A percentile compares a stretch with the other conserved stretches of the same genome.
phyloP scores from a whole-genome alignment of 83 land plant species.

The Larix sibirica region DNA sequence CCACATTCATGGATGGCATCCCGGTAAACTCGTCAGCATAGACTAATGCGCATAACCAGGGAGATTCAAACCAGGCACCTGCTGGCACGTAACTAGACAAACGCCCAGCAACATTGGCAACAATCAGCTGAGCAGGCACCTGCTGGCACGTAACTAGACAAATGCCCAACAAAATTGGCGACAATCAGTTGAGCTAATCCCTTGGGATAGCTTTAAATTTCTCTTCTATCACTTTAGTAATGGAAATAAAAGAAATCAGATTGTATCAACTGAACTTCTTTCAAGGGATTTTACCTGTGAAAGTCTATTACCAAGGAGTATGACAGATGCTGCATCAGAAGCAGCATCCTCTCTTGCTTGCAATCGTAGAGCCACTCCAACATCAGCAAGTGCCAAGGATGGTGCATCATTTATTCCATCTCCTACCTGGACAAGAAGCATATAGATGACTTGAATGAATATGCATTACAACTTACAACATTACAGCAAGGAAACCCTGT shows the following conservation, averaged over 20 bases:
- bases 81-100: too few species aligned
- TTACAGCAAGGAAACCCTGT: background rate
- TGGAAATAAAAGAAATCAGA: background rate
- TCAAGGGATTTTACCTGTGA: conserved; percentile 66
- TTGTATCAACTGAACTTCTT: background rate
- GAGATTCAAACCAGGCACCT: too few species aligned
- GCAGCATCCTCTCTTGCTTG: conserved; percentile 92
- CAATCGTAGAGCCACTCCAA: conserved; percentile 89
- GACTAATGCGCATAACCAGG: too few species aligned
- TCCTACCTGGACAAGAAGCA: conserved; percentile 58
- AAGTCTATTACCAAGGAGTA: conserved; percentile 87
- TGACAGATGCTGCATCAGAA: conserved; percentile 93
- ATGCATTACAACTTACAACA: background rate
- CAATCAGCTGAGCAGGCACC: too few species aligned
- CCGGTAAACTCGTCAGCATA: too few species aligned
- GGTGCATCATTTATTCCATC: conserved; percentile 99
- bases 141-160: too few species aligned
- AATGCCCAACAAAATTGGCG: too few species aligned
- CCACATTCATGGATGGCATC: too few species aligned
- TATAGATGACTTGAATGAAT: background rate
- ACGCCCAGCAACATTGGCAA: too few species aligned
- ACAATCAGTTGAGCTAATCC: too few species aligned
- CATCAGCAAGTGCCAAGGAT: conserved; percentile 94
- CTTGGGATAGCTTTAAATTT: background rate
- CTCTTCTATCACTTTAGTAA: background rate